These are phyloP conservation scores for Curvularia lunata DNA, from an alignment of 2,329 filamentous ascomycete species.

Conservation along the genomic window DNA sequence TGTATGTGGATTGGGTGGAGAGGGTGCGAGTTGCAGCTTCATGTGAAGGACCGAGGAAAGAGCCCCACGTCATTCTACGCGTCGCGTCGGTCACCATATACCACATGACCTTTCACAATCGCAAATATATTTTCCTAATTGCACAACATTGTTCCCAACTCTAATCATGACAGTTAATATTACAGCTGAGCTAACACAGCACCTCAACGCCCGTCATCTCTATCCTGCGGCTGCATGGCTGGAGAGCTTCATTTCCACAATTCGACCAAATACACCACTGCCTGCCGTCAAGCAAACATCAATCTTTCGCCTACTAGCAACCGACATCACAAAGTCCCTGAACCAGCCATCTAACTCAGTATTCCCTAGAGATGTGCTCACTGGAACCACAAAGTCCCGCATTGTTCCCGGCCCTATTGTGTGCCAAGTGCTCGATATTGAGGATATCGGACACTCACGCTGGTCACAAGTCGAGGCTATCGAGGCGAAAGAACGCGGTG, in stretches of 20 bases:
- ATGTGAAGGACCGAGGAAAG: constrained; percentile 30
- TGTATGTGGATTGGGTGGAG: not conserved
- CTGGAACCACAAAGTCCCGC: constrained; percentile 62
- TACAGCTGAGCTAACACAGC: constrained; percentile 53
- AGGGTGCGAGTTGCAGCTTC: constrained; percentile 9
- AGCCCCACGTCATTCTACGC: constrained; percentile 33
- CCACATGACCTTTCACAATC: not conserved
- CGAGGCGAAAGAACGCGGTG: constrained; percentile 74
- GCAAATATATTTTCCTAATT: not conserved
- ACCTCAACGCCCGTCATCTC: constrained; percentile 63
- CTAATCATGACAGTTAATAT: constrained; percentile 38
- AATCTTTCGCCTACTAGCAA: constrained; percentile 77
- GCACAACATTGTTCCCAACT: not conserved
- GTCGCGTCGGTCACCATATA: constrained; percentile 27
- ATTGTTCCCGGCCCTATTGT: constrained; percentile 67
- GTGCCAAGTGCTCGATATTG: constrained; percentile 84
- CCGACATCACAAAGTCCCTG: constrained; percentile 73
- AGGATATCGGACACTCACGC: constrained; percentile 78
- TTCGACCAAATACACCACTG: constrained; percentile 64
- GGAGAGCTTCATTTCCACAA: constrained; percentile 64
- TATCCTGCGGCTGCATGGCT: constrained; percentile 68
- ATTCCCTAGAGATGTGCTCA: constrained; percentile 65
- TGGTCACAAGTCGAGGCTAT: constrained; percentile 90
- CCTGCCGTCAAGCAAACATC: constrained; percentile 79
- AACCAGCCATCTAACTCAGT: constrained; percentile 50